Percentiles rank a stretch among this genome's conserved stretches.
Conservation (phyloP, 805 yeast genomes). For the Suhomyces sp. region DNA sequence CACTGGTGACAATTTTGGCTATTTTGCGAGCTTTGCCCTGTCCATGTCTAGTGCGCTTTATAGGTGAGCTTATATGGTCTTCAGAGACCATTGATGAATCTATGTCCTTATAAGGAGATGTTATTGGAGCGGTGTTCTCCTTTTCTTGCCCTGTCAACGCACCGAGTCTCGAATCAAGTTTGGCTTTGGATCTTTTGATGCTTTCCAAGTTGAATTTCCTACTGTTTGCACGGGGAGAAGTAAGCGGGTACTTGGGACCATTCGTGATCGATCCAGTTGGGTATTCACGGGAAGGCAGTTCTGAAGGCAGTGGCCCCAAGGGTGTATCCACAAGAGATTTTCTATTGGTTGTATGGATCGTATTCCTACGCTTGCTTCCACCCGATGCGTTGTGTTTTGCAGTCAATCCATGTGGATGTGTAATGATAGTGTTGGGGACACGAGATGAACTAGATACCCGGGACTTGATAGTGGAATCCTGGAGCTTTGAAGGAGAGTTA, state of each 20-base stretch:
- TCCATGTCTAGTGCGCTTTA: constrained; percentile 13
- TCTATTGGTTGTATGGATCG: constrained; percentile 10
- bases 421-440: constrained; percentile 4
- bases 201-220: constrained; percentile 10
- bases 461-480: too few species aligned
- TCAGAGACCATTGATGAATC: constrained; percentile 3
- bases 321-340: constrained; percentile 13
- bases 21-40: constrained; percentile 15
- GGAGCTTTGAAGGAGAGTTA: too few species aligned
- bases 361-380: constrained; percentile 23
- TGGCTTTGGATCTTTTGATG: constrained; percentile 16
- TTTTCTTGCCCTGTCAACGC: constrained; percentile 9
- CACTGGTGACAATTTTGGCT: constrained; percentile 22
- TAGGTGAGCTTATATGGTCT: constrained; percentile 17
- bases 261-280: background rate
- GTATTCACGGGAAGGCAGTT: constrained; percentile 5
- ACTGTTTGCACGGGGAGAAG: constrained; percentile 12
- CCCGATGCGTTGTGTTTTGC: constrained; percentile 29
- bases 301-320: constrained; percentile 6
- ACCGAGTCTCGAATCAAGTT: constrained; percentile 16
- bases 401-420: constrained; percentile 46
- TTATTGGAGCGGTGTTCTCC: constrained; percentile 16
- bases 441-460: too few species aligned
- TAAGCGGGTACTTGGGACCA: constrained; percentile 9
- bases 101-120: constrained; percentile 13